Evolutionary conservation across 2,329 filamentous ascomycete genomes (phyloP), one percentile per base, ranked within the genome.

Genomic region (Talaromyces sp.): DNA sequence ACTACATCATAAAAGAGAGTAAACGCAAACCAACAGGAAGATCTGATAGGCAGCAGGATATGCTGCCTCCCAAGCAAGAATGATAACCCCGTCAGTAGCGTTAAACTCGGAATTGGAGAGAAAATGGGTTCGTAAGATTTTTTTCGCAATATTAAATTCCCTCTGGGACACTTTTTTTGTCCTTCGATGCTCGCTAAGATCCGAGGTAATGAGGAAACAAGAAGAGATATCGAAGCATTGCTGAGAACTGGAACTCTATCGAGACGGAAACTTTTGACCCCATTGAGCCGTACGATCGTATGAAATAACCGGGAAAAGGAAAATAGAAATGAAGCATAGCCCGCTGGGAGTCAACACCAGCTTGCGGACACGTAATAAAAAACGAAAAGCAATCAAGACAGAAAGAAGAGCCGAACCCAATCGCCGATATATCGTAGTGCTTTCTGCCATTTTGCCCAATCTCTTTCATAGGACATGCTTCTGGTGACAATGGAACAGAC

Each of bases 181-280:
- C 69, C 69, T 67, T 68, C 69, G 70, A 71, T 73, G 73, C 70
- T 73, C 71, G 67, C 68, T 72, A 70, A 72, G 22, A 31, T 31
- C 37, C 56, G 37, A 59, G 45, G 39, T 45, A 22, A 43, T 45
- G 37, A 31, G 37, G 37, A 19, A 8, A 59, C 31, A 45, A 58
- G 25, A 27, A 58, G 43, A 50, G 67, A 56, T 33, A 65, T 35
- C 39, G 41, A 62, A 25, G 62, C 66, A 69, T 69, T 68, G 67
- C 67, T 68, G 68, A 72, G 69, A 67, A 68, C 54, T 66, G 67
- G 67, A 70, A 67, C 64, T 78, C 75, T 78, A 77, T 77, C 69
- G 70, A 70, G 72, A 71, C 70, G 70, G 68, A 67, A 69, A 70
- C 68, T 72, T 73, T 70, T 72, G 68, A 70, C 70, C 69, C 72